These are phyloP conservation scores for Penicillium sp. DNA, from an alignment of 2,329 filamentous ascomycete genomes.

Conservation along the genomic window DNA sequence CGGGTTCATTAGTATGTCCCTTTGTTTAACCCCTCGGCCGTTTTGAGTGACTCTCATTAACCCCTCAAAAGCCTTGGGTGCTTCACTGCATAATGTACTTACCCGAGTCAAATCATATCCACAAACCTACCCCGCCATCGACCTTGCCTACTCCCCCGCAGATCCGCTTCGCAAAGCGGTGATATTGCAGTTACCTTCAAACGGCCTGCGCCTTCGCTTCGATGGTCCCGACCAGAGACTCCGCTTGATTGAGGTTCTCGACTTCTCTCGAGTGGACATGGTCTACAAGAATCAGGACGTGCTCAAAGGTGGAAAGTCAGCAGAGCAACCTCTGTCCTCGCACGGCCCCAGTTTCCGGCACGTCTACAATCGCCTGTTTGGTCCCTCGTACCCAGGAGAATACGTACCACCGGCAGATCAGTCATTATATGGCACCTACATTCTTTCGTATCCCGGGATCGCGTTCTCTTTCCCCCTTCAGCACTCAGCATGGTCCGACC, in stretches of 20 bases:
- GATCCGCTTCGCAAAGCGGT: constrained; percentile 74
- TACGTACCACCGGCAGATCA: constrained; percentile 67
- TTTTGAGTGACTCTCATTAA: constrained; percentile 23
- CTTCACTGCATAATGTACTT: constrained; percentile 85
- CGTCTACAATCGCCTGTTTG: constrained; percentile 90
- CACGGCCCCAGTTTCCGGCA: constrained; percentile 77
- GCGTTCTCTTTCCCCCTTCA: constrained; percentile 87
- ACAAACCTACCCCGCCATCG: constrained; percentile 75
- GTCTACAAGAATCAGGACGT: constrained; percentile 80
- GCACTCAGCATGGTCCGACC: constrained; percentile 68
- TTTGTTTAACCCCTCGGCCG: constrained; percentile 10
- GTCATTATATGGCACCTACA: constrained; percentile 69
- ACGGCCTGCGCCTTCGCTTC: constrained; percentile 86
- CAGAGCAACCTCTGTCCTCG: constrained; percentile 35
- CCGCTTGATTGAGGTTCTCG: constrained; percentile 83
- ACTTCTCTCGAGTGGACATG: constrained; percentile 82
- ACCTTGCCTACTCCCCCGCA: constrained; percentile 75
- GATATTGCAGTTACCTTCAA: constrained; percentile 72
- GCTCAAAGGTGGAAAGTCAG: constrained; percentile 54
- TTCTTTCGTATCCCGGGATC: constrained; percentile 90
- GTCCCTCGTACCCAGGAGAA: constrained; percentile 90
- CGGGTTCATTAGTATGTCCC: constrained; percentile 57
- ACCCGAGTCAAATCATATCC: constrained; percentile 86
- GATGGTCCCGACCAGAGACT: constrained; percentile 91
- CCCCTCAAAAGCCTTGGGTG: constrained; percentile 68